Evolutionary conservation across 495 filamentous ascomycete species (phyloP), one percentile per base, ranked within the genome.

Genomic region (Aspergillus steynii): DNA sequence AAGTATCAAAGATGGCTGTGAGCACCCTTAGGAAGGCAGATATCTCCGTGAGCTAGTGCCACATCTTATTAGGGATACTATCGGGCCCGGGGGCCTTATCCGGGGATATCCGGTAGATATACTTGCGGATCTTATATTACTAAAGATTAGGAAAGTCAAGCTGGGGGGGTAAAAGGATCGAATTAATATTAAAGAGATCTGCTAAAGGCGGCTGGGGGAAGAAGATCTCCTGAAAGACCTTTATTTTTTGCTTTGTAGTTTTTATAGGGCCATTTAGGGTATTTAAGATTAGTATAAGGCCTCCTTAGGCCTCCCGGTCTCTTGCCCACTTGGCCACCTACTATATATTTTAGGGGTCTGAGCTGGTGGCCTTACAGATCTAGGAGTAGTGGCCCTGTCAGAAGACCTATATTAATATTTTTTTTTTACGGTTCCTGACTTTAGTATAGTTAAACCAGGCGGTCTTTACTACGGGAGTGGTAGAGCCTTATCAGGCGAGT

Each of bases 1-100:
- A 70, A 0, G 56, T 57, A n/a, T 72, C 63, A 57, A 71, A 75
- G 29, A 74, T 58, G 9, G 53, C 28, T 1, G 55, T 59, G n/a
- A 67, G 26, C 8, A 37, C 48, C 4, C 15, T 10, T 14, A 64
- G 26, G 8, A 61, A 54, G 26, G 61, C 29, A 3, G 53, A 29
- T 20, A 61, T 47, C 12, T 60, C 9, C 5, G 57, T 50, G 1
- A 73, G 34, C 25, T 46, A 15, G 27, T 61, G 55, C 58, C 47
- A 62, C 0, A 74, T 29, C 7, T 42, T 47, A 32, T 73, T 71
- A 2, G 67, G 61, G 29, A 74, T 70, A 5, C 48, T 48, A 42
- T 74, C 64, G 2, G 32, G 14, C 4, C 66, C 67, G 12, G 68
- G 68, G 5, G 71, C 72, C 60, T 75, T 77, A 27, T 73, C 60